Evolutionary conservation across 2,329 filamentous ascomycete species (phyloP).

Genomic region (Stromatinia cepivora): DNA sequence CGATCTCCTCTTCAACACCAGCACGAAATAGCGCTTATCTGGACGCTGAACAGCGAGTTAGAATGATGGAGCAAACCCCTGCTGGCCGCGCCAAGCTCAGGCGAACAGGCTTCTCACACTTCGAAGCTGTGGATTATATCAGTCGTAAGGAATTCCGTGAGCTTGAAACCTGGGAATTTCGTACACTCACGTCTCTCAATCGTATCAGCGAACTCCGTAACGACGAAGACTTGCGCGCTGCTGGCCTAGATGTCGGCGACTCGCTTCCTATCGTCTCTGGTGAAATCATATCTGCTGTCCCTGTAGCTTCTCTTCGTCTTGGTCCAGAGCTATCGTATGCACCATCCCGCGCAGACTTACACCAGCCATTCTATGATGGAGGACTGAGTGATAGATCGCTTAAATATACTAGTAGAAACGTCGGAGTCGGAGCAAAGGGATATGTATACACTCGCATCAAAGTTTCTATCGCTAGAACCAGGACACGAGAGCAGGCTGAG

Average conservation of each 20-base stretch:
- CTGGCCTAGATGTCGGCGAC: constrained; percentile 31
- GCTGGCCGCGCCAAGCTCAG: not conserved
- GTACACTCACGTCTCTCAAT: constrained; percentile 28
- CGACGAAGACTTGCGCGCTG: constrained; percentile 35
- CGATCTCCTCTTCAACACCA: not conserved
- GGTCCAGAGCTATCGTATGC: constrained; percentile 23
- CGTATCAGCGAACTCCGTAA: constrained; percentile 37
- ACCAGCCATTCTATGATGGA: constrained; percentile 14
- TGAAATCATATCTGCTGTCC: constrained; percentile 34
- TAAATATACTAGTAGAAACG: not conserved
- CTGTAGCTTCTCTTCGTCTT: constrained; percentile 38
- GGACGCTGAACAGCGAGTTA: not conserved
- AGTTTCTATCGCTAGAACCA: not conserved
- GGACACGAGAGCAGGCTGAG: not conserved
- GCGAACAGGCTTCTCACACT: not conserved
- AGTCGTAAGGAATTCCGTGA: constrained; percentile 4
- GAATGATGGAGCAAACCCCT: not conserved
- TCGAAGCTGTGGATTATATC: constrained; percentile 14
- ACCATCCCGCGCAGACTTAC: not conserved
- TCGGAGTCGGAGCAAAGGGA: not conserved
- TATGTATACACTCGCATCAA: not conserved
- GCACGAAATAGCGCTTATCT: not conserved
- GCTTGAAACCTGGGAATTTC: constrained; percentile 34
- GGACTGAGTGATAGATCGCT: not conserved
- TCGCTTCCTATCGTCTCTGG: constrained; percentile 28